Evolutionary conservation across 345 rosid species (phyloP), one percentile per base, ranked within the genome.

Genomic region (Aurinia saxatilis): DNA sequence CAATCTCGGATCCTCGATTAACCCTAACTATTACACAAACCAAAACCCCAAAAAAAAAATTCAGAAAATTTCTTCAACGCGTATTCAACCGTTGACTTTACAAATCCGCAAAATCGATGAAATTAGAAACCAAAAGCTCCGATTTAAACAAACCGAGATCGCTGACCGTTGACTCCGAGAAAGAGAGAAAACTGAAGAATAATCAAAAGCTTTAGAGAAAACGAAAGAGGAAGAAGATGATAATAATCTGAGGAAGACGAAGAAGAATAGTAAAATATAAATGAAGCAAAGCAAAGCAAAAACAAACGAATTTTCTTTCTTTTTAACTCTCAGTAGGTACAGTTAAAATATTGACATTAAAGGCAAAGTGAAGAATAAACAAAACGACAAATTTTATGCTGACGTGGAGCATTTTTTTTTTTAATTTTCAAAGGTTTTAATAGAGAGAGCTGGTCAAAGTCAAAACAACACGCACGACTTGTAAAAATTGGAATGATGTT

Each of bases 31-130:
- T 38, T 60, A 51, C 38, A 38, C 15, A 61, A 33, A 1, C 25
- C 30, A 30, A 60, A 68, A 17, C 17, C 49, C 55, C 60, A 7
- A 35, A 9, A 33, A n/a, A 33, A n/a, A 7, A n/a, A n/a, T n/a
- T n/a, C 3, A 16, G 19, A 37, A 11, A 36, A 52, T 3, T 27
- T 27, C 6, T 6, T 71, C 54, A 8, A 71, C 70, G 66, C 71
- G 75, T 57, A 57, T 71, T 51, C 75, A 37, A 2, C 55, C 75
- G 75, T 71, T 71, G 75, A 71, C 75, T 65, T 48, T 13, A 63
- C 31, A 31, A 63, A 47, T 17, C 38, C 40, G 34, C 40, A 34
- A 41, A 71, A 63, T 53, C 67, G 56, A 44, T 1, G n/a, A n/a
- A n/a, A n/a, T n/a, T n/a, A n/a, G 13, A 67, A 38, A 18, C 18